A percentile compares a stretch with the other conserved stretches of the same genome.
Conservation (phyloP, 2,329 filamentous ascomycete genomes). For the Aspergillus arachidicola region DNA sequence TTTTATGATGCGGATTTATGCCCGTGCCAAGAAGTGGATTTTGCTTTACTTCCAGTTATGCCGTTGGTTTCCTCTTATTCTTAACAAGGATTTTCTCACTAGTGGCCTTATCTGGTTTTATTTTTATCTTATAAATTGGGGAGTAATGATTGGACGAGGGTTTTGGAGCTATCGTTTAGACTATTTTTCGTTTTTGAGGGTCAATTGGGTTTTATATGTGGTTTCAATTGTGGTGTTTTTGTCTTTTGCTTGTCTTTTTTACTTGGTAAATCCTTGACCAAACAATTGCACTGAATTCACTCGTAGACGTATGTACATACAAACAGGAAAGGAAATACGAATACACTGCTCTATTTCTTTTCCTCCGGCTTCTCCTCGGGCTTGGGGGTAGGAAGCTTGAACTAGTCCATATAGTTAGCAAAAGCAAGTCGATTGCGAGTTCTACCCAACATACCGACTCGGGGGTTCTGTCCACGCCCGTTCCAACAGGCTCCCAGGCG, state of each 20-base stretch:
- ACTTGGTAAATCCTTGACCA: neutral
- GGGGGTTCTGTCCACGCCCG: constrained; percentile 76
- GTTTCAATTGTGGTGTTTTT: neutral
- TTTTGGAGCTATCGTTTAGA: neutral
- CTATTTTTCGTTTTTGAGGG: neutral
- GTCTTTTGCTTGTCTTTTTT: neutral
- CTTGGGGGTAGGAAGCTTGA: constrained; percentile 94
- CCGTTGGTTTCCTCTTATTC: neutral
- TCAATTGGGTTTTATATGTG: neutral
- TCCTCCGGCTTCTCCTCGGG: constrained; percentile 88
- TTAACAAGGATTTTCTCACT: neutral
- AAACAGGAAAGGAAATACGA: constrained; percentile 37
- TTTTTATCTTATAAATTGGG: neutral
- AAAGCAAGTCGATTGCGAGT: neutral
- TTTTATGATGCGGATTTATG: neutral
- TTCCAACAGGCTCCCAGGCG: constrained; percentile 69
- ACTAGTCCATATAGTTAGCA: constrained; percentile 48
- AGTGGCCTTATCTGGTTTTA: neutral
- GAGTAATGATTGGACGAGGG: neutral
- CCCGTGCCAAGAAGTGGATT: constrained; percentile 12
- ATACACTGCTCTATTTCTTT: constrained; percentile 73
- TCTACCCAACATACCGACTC: constrained; percentile 59
- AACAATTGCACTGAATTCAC: constrained; percentile 22
- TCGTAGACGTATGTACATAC: constrained; percentile 41
- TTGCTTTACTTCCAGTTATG: neutral